Percentiles rank a stretch among this genome's conserved stretches.
Conservation (phyloP, 1,284 basidiomycete species). For the Cutaneotrichosporon cavernicola region DNA sequence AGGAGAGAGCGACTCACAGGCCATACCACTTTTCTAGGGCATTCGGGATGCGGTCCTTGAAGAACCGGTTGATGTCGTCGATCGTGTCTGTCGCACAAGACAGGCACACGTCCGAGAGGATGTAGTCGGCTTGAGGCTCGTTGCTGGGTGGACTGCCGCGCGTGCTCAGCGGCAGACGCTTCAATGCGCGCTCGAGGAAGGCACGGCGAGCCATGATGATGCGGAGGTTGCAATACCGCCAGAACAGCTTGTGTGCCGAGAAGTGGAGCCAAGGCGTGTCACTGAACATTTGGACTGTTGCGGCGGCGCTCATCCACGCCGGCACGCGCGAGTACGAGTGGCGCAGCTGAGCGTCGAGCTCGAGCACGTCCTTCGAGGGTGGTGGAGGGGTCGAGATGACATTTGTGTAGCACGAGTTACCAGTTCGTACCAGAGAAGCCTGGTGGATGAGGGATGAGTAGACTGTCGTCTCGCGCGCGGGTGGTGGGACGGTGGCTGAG, state of each 20-base stretch:
- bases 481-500: constrained; percentile 14
- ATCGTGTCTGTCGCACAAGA: constrained; percentile 27
- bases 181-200: constrained; percentile 30
- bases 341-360: constrained; percentile 24
- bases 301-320: constrained; percentile 19
- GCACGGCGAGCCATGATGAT: constrained; percentile 29
- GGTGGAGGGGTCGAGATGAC: constrained; percentile 27
- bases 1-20: constrained; percentile 21
- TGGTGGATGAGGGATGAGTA: constrained; percentile 31
- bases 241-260: constrained; percentile 31
- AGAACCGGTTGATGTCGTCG: constrained; percentile 28
- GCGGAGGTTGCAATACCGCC: constrained; percentile 32
- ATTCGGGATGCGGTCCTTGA: constrained; percentile 18
- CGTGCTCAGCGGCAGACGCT: constrained; percentile 16
- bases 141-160: neutral
- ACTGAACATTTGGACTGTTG: constrained; percentile 12
- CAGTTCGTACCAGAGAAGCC: constrained; percentile 19
- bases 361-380: constrained; percentile 21
- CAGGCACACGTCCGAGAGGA: constrained; percentile 22
- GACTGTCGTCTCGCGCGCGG: constrained; percentile 22
- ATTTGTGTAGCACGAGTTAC: constrained; percentile 27
- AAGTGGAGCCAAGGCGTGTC: constrained; percentile 31
- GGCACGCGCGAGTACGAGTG: constrained; percentile 21
- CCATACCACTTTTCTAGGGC: constrained; percentile 32
- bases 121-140: constrained; percentile 16